These are phyloP conservation scores for Apiospora pterosperma DNA, from an alignment of 2,329 filamentous ascomycete genomes.

Conservation along the genomic window DNA sequence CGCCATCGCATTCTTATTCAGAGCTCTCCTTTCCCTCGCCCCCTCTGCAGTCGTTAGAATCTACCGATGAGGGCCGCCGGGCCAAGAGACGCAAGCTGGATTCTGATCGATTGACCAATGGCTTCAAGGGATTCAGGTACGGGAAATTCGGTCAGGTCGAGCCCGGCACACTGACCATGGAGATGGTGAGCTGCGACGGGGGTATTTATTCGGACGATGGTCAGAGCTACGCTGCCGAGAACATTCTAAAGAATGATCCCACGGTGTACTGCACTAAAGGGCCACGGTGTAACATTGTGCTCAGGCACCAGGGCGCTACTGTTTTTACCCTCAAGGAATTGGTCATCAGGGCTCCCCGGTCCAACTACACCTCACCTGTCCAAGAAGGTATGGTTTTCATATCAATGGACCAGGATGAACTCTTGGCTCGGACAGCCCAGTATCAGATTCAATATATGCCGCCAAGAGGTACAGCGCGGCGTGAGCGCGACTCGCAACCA, in stretches of 20 bases:
- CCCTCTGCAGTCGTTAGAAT: slow-evolving; percentile 19
- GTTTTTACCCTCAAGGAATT: slow-evolving; percentile 83
- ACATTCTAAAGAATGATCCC: slow-evolving; percentile 77
- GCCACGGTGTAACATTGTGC: slow-evolving; percentile 81
- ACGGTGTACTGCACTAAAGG: slow-evolving; percentile 89
- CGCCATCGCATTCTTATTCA: slow-evolving; percentile 16
- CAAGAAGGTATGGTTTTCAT: slow-evolving; percentile 92
- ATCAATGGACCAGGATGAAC: slow-evolving; percentile 76
- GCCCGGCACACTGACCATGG: slow-evolving; percentile 76
- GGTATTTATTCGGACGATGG: slow-evolving; percentile 64
- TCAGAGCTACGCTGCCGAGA: slow-evolving; percentile 65
- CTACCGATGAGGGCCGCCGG: slow-evolving; percentile 38
- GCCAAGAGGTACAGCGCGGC: slow-evolving; percentile 19
- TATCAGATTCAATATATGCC: slow-evolving; percentile 69
- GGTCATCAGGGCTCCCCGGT: slow-evolving; percentile 79
- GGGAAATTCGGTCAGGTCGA: slow-evolving; percentile 86
- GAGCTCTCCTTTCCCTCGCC: slow-evolving; percentile 23
- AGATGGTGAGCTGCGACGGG: slow-evolving; percentile 86
- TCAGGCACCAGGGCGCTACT: slow-evolving; percentile 76
- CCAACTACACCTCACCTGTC: slow-evolving; percentile 83
- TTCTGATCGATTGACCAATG: slow-evolving; percentile 50
- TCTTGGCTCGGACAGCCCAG: slow-evolving; percentile 67
- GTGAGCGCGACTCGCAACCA: slow-evolving; percentile 25
- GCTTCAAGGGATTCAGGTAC: slow-evolving; percentile 66
- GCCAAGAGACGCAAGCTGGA: slow-evolving; percentile 70